Percentiles rank a stretch among this genome's conserved stretches.
phyloP scores from a whole-genome alignment of 306 rosid species.

The Senna tora region DNA sequence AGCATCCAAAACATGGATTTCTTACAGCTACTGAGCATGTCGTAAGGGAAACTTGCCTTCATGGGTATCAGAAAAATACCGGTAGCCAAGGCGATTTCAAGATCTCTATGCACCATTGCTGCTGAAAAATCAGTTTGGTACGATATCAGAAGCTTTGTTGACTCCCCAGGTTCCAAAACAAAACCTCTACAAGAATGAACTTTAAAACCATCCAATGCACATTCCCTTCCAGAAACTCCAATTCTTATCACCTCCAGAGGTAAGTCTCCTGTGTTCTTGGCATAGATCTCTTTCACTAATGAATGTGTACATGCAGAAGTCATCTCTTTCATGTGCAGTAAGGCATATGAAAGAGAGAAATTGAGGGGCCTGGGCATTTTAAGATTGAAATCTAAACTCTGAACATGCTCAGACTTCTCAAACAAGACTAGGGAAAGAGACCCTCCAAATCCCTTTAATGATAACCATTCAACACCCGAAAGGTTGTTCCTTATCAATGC shows the following conservation, averaged over 20 bases:
- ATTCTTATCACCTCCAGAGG: constrained; percentile 72
- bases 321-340: constrained; percentile 53
- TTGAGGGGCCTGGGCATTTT: constrained; percentile 56
- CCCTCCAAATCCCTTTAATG: constrained; percentile 80
- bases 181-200: constrained; percentile 68
- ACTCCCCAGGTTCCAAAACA: constrained; percentile 67
- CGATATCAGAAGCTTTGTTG: constrained; percentile 60
- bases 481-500: constrained; percentile 91
- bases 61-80: constrained; percentile 83
- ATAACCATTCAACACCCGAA: constrained; percentile 88
- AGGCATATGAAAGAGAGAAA: constrained; percentile 61
- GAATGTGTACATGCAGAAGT: constrained; percentile 64
- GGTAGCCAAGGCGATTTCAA: constrained; percentile 74
- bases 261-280: constrained; percentile 86
- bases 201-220: constrained; percentile 79
- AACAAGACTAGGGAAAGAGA: constrained; percentile 69
- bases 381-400: constrained; percentile 66
- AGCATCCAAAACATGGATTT: constrained; percentile 70
- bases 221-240: constrained; percentile 78
- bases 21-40: constrained; percentile 71
- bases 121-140: constrained; percentile 82
- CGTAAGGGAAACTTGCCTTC: constrained; percentile 71
- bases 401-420: constrained; percentile 64
- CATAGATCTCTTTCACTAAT: constrained; percentile 66
- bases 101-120: constrained; percentile 70